These are phyloP conservation scores for Komagataella pastoris DNA, from an alignment of 805 yeast species.

Conservation along the genomic window DNA sequence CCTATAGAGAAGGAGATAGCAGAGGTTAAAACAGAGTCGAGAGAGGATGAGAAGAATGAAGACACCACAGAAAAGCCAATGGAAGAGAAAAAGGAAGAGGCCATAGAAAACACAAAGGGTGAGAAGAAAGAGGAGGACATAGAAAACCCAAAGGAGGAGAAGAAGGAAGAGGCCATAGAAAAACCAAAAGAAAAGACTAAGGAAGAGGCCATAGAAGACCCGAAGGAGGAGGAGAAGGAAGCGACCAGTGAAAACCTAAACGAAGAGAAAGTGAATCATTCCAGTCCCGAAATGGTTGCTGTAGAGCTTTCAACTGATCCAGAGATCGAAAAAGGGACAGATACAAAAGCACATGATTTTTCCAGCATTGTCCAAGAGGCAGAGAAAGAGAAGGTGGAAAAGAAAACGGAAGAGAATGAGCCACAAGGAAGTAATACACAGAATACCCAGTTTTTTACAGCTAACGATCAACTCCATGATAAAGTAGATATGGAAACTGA, in stretches of 20 bases:
- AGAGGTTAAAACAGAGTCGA: neutral
- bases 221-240: constrained; percentile 3
- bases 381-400: neutral
- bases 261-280: neutral
- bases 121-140: neutral
- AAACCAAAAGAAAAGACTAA: neutral
- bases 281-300: neutral
- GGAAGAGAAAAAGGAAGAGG: too few species aligned
- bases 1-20: neutral
- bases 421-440: neutral
- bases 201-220: neutral
- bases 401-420: neutral
- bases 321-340: neutral
- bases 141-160: constrained; percentile 2
- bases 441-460: neutral
- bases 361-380: neutral
- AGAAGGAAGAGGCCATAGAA: constrained; percentile 1
- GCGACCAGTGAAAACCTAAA: neutral
- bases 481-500: neutral
- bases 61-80: neutral
- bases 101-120: too few species aligned
- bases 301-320: neutral
- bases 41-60: constrained; percentile 3
- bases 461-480: neutral
- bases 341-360: neutral